phyloP scores from a whole-genome alignment of 257 asterid genomes.

The Paraleonurus japonicus region DNA sequence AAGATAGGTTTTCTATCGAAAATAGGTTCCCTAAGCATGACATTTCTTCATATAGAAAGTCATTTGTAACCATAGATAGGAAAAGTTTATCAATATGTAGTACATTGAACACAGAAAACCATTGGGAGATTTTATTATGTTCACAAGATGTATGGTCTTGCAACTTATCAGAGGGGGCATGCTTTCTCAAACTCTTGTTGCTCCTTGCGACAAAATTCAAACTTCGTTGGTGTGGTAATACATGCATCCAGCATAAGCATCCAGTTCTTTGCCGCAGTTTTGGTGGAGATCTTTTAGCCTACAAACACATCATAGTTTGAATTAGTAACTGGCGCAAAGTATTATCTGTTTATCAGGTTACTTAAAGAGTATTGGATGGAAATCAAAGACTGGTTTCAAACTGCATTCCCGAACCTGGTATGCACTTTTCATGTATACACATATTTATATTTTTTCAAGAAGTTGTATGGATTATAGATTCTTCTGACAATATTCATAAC shows the following conservation, averaged over 20 bases:
- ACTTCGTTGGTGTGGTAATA: slow-evolving; percentile 89
- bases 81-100: slow-evolving; percentile 10
- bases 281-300: slow-evolving; percentile 89
- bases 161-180: slow-evolving; percentile 50
- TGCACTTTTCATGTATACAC: neutral
- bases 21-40: slow-evolving; percentile 10
- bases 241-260: slow-evolving; percentile 93
- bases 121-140: slow-evolving; percentile 16
- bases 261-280: slow-evolving; percentile 85
- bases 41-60: slow-evolving; percentile 17
- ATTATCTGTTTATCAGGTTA: neutral
- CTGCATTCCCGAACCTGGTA: neutral
- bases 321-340: neutral
- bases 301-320: slow-evolving; percentile 26
- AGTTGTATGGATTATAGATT: neutral
- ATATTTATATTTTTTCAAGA: neutral
- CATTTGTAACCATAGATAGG: slow-evolving; percentile 14
- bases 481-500: neutral
- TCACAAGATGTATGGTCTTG: slow-evolving; percentile 22
- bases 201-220: slow-evolving; percentile 90
- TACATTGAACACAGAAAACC: slow-evolving; percentile 12
- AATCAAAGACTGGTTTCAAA: neutral
- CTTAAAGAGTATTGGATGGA: neutral
- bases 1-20: neutral
- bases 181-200: slow-evolving; percentile 84